These are phyloP conservation scores for Lactarius sanguifluus DNA, from an alignment of 768 basidiomycete species.

Conservation along the genomic window DNA sequence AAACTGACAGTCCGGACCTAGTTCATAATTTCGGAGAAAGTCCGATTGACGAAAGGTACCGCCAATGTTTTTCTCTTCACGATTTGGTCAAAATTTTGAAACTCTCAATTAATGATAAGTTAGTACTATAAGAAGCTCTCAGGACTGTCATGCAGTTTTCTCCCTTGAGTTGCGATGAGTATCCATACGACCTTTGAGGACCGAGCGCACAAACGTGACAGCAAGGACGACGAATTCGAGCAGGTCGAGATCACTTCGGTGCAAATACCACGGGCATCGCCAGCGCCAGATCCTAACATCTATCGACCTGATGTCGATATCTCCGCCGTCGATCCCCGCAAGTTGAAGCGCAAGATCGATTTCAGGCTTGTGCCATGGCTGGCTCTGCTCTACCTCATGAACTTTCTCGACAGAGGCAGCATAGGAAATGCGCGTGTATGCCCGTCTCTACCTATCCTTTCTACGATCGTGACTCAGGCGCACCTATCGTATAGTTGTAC, in stretches of 20 bases:
- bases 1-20: too few species aligned
- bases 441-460: constrained; percentile 2
- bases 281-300: constrained; percentile 31
- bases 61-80: too few species aligned
- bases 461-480: not conserved
- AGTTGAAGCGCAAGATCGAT: constrained; percentile 60
- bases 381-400: constrained; percentile 68
- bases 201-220: not conserved
- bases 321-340: constrained; percentile 53
- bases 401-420: constrained; percentile 60
- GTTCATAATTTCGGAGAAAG: too few species aligned
- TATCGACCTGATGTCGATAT: constrained; percentile 56
- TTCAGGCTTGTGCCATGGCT: constrained; percentile 74
- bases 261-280: not conserved
- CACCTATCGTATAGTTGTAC: constrained; percentile 48
- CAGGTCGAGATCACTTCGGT: not conserved
- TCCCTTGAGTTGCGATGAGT: not conserved
- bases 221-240: not conserved
- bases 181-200: not conserved
- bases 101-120: too few species aligned
- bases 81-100: too few species aligned
- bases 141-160: too few species aligned
- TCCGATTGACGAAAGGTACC: too few species aligned
- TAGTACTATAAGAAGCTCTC: too few species aligned
- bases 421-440: constrained; percentile 75